A percentile compares a stretch with the other conserved stretches of the same genome.
phyloP scores from a whole-genome alignment of 2,329 filamentous ascomycete species.

The Alternaria alternata region DNA sequence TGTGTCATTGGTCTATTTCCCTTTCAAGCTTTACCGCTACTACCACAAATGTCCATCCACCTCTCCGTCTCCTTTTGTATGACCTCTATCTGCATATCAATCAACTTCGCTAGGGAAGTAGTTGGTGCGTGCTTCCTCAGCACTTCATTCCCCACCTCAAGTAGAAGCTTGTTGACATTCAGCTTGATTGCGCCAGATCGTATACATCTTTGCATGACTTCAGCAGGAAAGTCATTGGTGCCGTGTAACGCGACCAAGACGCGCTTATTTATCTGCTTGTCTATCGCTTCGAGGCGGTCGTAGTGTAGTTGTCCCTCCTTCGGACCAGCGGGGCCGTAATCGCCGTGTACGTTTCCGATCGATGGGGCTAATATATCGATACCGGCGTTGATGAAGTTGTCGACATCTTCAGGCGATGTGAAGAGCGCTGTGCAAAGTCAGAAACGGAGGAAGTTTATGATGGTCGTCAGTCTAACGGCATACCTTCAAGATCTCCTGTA shows the following conservation, averaged over 20 bases:
- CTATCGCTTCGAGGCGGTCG: conserved; percentile 40
- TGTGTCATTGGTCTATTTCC: background rate
- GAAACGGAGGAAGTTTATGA: background rate
- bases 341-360: conserved; percentile 78
- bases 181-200: conserved; percentile 62
- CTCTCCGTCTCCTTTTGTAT: conserved; percentile 55
- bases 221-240: conserved; percentile 62
- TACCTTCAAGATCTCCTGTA: conserved; percentile 67
- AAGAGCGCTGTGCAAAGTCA: conserved; percentile 53
- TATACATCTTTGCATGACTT: conserved; percentile 63
- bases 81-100: conserved; percentile 57
- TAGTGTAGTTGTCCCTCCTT: conserved; percentile 44
- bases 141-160: conserved; percentile 57
- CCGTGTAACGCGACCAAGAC: conserved; percentile 64
- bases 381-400: conserved; percentile 73
- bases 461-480: background rate
- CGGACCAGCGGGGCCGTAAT: conserved; percentile 69
- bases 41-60: conserved; percentile 60
- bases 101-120: conserved; percentile 48
- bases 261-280: conserved; percentile 48
- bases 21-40: conserved; percentile 53
- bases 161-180: conserved; percentile 65
- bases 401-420: conserved; percentile 72
- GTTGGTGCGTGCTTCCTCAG: conserved; percentile 50
- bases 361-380: conserved; percentile 77